Conservation (phyloP, 1,139 yeast genomes). For the Kodamaea plutei region DNA sequence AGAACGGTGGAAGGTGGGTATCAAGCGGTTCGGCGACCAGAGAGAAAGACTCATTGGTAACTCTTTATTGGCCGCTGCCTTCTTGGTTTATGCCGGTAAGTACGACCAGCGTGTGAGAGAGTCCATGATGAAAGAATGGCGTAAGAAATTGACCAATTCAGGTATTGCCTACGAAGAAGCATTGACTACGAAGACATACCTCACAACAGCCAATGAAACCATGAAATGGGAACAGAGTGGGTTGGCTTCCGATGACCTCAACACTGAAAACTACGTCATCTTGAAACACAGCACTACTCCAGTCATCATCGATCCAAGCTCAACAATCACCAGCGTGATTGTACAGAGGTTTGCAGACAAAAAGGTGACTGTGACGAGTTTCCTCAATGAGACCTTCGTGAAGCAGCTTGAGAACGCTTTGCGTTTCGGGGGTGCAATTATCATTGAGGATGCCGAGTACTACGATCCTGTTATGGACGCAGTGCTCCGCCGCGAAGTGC, state of each 20-base stretch:
- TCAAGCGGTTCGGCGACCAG: conserved; percentile 45
- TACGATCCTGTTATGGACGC: conserved; percentile 71
- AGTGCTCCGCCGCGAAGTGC: conserved; percentile 57
- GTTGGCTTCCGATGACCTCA: conserved; percentile 54
- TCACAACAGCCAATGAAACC: conserved; percentile 39
- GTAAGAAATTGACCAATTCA: conserved; percentile 27
- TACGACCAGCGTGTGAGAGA: conserved; percentile 52
- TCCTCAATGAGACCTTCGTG: conserved; percentile 63
- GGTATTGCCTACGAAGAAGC: conserved; percentile 41
- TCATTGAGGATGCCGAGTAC: conserved; percentile 75
- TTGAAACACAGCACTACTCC: conserved; percentile 43
- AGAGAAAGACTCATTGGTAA: conserved; percentile 59
- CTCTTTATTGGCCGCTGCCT: conserved; percentile 59
- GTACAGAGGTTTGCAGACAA: conserved; percentile 18
- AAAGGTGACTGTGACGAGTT: conserved; percentile 58
- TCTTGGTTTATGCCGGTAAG: conserved; percentile 57
- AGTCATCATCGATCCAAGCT: conserved; percentile 71
- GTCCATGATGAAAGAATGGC: conserved; percentile 39
- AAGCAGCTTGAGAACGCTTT: conserved; percentile 76
- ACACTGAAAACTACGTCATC: conserved; percentile 60
- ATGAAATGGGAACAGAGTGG: conserved; percentile 52
- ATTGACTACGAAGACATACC: conserved; percentile 29
- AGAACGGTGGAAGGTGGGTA: conserved; percentile 67
- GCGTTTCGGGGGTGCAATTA: conserved; percentile 73
- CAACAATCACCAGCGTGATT: conserved; percentile 42